Percentiles rank a stretch among this genome's conserved stretches.
Evolutionary conservation across 352 stramenopile genomes (phyloP).

Genomic region (Phytophthora uliginosa): DNA sequence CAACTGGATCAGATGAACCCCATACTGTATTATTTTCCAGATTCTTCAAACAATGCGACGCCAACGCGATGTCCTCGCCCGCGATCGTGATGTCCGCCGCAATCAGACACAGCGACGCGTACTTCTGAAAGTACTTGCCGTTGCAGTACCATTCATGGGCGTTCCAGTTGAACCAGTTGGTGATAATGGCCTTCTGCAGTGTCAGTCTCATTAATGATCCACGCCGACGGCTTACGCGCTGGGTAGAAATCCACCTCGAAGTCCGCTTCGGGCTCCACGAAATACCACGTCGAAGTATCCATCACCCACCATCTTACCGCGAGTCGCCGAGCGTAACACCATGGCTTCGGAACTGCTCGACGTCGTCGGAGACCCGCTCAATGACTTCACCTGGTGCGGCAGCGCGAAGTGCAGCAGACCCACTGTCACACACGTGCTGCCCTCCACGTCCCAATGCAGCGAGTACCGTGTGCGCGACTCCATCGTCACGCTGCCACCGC

Average conservation of each 20-base stretch:
- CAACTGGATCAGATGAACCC: too few species aligned
- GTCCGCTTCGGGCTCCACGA: background rate
- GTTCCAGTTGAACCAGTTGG: slow-evolving; percentile 16
- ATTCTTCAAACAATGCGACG: background rate
- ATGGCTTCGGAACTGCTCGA: slow-evolving; percentile 32
- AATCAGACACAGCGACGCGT: background rate
- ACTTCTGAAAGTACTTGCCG: background rate
- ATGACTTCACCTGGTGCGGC: slow-evolving; percentile 56
- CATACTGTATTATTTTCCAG: background rate
- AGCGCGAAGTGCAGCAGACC: slow-evolving; percentile 71
- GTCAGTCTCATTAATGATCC: background rate
- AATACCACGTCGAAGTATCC: background rate
- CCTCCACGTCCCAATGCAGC: slow-evolving; percentile 68
- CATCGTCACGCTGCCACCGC: slow-evolving; percentile 58
- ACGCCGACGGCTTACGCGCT: background rate
- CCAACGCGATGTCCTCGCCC: background rate
- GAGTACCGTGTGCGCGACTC: slow-evolving; percentile 69
- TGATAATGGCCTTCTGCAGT: background rate
- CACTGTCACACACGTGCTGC: slow-evolving; percentile 38
- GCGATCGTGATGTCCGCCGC: background rate
- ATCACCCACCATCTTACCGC: slow-evolving; percentile 22
- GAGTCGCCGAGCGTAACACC: slow-evolving; percentile 52
- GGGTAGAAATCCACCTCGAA: background rate
- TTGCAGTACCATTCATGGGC: background rate
- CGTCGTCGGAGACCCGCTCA: slow-evolving; percentile 19